A percentile compares a stretch with the other conserved stretches of the same genome.
phyloP scores from a whole-genome alignment of 2,329 filamentous ascomycete genomes.

The Penicillium vulpinum region DNA sequence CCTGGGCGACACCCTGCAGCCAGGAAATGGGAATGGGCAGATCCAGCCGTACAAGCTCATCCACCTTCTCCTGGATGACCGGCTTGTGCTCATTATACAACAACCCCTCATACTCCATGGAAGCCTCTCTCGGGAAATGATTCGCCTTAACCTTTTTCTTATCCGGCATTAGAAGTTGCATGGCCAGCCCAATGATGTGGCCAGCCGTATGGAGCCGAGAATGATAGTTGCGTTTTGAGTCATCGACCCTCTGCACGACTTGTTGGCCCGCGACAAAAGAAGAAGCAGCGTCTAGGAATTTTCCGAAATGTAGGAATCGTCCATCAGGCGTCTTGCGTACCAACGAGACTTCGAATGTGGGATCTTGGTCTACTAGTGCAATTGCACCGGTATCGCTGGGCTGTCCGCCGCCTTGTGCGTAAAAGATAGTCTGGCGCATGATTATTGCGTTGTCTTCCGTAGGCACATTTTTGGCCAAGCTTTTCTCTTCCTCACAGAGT shows the following conservation, averaged over 20 bases:
- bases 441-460: slow-evolving; percentile 21
- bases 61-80: slow-evolving; percentile 30
- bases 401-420: slow-evolving; percentile 31
- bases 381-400: slow-evolving; percentile 31
- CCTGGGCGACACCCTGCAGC: slow-evolving; percentile 22
- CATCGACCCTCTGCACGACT: slow-evolving; percentile 27
- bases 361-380: slow-evolving; percentile 5
- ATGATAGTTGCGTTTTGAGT: slow-evolving; percentile 28
- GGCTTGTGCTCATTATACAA: slow-evolving; percentile 32
- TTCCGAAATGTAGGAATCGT: slow-evolving; percentile 29
- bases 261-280: slow-evolving; percentile 16
- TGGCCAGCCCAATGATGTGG: slow-evolving; percentile 31
- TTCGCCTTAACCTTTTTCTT: slow-evolving; percentile 33
- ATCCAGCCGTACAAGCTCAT: slow-evolving; percentile 25
- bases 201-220: slow-evolving; percentile 35
- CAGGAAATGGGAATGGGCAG: slow-evolving; percentile 27
- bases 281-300: neutral
- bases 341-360: slow-evolving; percentile 25
- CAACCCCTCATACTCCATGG: slow-evolving; percentile 32
- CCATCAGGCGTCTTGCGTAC: slow-evolving; percentile 29
- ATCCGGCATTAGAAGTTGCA: slow-evolving; percentile 26
- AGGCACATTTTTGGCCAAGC: slow-evolving; percentile 21
- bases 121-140: slow-evolving; percentile 30
- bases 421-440: slow-evolving; percentile 30
- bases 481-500: slow-evolving; percentile 21